Evolutionary conservation across 1,284 basidiomycete genomes (phyloP).

Genomic region (Sporisorium scitamineum): DNA sequence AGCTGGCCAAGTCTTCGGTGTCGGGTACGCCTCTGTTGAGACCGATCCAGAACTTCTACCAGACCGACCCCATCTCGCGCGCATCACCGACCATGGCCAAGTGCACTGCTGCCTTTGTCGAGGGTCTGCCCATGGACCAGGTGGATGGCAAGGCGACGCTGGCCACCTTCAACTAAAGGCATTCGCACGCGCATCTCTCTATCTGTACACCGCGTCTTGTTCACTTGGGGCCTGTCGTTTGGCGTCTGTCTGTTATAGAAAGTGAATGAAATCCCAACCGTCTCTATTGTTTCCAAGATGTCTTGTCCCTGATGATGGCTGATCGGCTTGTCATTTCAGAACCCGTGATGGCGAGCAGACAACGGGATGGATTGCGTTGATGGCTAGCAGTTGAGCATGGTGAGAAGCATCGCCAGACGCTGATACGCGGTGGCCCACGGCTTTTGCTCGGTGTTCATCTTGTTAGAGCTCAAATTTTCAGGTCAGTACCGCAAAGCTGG

Average conservation of each 20-base stretch:
- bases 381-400: no score
- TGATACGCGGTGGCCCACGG: no score
- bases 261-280: slow-evolving; percentile 18
- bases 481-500: no score
- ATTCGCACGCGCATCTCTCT: neutral
- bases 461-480: no score
- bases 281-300: neutral
- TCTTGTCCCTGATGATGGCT: neutral
- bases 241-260: neutral
- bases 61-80: slow-evolving; percentile 81
- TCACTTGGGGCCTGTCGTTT: slow-evolving; percentile 2
- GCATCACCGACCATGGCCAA: slow-evolving; percentile 70
- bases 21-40: slow-evolving; percentile 76
- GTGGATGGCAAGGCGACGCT: slow-evolving; percentile 48
- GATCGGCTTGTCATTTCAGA: neutral
- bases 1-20: slow-evolving; percentile 42
- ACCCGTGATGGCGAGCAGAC: neutral
- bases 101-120: slow-evolving; percentile 55
- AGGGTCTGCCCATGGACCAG: slow-evolving; percentile 49
- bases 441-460: no score
- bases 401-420: no score
- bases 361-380: no score
- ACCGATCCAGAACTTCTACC: slow-evolving; percentile 93
- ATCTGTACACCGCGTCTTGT: neutral
- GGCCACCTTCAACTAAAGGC: slow-evolving; percentile 36